These are phyloP conservation scores for Chytriomyces confervae DNA, from an alignment of 192 early-diverging fungal genomes.

Conservation along the genomic window DNA sequence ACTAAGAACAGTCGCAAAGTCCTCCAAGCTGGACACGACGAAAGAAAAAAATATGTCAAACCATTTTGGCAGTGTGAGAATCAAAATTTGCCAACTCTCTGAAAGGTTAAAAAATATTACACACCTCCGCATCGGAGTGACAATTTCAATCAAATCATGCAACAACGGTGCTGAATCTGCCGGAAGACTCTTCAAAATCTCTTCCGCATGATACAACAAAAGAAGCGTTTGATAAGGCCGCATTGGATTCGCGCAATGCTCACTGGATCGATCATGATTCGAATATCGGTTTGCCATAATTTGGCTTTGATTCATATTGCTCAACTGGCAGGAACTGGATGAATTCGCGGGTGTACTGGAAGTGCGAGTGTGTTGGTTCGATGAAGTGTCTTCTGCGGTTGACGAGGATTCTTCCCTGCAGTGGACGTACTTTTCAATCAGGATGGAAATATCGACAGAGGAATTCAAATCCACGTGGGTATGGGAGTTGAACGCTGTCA, in stretches of 20 bases:
- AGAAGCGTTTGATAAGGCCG: constrained; percentile 88
- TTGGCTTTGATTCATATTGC: background rate
- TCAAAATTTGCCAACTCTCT: constrained; percentile 39
- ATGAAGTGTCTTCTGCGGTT: background rate
- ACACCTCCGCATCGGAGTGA: constrained; percentile 81
- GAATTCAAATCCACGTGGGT: constrained; percentile 77
- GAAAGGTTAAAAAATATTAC: constrained; percentile 4
- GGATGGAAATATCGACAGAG: constrained; percentile 76
- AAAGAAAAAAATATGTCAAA: background rate
- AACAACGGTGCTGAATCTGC: constrained; percentile 84
- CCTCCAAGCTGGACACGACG: constrained; percentile 66
- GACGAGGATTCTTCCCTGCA: constrained; percentile 17
- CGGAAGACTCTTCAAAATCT: constrained; percentile 76
- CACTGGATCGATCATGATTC: background rate
- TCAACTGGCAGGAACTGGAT: background rate
- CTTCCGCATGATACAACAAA: constrained; percentile 82
- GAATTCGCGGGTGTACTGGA: background rate
- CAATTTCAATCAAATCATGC: constrained; percentile 85
- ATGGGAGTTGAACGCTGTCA: constrained; percentile 34
- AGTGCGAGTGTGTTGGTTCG: background rate
- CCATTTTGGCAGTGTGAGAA: background rate
- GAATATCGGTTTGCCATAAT: too few relatives aligned
- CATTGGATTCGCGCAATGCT: constrained; percentile 43
- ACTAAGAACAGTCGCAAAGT: constrained; percentile 81
- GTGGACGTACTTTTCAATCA: constrained; percentile 46